Evolutionary conservation across 23 red algal species (phyloP).

Genomic region (Gracilaria domingensis): DNA sequence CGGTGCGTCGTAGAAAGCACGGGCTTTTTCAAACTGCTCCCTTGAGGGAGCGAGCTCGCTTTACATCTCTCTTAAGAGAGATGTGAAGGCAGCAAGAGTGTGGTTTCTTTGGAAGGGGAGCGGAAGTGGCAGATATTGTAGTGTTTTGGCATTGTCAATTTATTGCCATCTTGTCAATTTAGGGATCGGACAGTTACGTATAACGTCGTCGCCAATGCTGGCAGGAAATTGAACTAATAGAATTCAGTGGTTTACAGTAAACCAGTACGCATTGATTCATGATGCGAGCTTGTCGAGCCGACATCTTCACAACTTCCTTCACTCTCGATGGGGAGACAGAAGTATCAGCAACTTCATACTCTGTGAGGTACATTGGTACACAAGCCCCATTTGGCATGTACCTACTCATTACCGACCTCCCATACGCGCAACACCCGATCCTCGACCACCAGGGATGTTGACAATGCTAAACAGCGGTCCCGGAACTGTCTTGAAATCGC

Average conservation of each 20-base stretch:
- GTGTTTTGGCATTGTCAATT: too few species aligned
- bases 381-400: conserved; percentile 1
- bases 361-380: neutral
- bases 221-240: neutral
- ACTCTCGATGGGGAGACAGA: conserved; percentile 16
- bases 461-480: neutral
- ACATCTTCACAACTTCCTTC: neutral
- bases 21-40: too few species aligned
- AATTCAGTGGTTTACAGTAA: neutral
- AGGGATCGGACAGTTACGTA: too few species aligned
- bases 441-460: neutral
- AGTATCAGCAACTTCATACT: neutral
- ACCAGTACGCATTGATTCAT: neutral
- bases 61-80: too few species aligned
- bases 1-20: too few species aligned
- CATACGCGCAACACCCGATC: neutral
- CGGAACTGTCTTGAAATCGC: neutral
- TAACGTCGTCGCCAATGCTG: too few species aligned
- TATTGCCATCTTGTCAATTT: too few species aligned
- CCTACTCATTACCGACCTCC: neutral
- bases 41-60: too few species aligned
- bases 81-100: too few species aligned
- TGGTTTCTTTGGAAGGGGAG: too few species aligned
- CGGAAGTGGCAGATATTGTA: too few species aligned
- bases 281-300: neutral